These are phyloP conservation scores for Novymonas esmeraldas DNA, from an alignment of 208 protist genomes.

Conservation along the genomic window DNA sequence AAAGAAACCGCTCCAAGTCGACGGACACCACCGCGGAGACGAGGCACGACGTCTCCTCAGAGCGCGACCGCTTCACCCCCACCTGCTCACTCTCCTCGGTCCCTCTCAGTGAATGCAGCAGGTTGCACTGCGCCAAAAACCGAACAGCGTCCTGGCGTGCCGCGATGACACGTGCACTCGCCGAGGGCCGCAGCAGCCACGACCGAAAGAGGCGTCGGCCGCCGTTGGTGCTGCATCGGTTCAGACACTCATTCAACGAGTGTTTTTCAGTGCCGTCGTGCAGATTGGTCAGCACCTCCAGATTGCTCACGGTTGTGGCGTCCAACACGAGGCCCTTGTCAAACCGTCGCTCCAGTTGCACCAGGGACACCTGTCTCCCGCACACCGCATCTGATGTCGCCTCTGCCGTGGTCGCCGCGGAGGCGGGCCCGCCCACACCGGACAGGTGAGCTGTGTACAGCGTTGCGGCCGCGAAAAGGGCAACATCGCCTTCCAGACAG, in stretches of 20 bases:
- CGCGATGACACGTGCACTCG: constrained; percentile 56
- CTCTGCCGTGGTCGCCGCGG: background rate
- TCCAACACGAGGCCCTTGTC: constrained; percentile 78
- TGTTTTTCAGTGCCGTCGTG: constrained; percentile 70
- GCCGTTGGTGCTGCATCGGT: constrained; percentile 76
- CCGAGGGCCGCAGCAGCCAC: constrained; percentile 85
- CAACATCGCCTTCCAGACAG: constrained; percentile 35
- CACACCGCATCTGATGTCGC: too few relatives aligned
- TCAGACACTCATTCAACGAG: constrained; percentile 70
- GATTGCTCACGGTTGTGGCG: constrained; percentile 68
- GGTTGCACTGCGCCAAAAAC: constrained; percentile 47
- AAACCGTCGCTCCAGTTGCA: constrained; percentile 52
- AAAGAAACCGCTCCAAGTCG: constrained; percentile 87
- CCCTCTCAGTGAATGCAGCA: constrained; percentile 14
- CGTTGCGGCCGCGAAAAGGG: constrained; percentile 50
- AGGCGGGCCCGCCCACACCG: background rate
- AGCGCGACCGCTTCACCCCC: constrained; percentile 35
- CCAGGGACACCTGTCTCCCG: constrained; percentile 15
- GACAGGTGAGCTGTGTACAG: constrained; percentile 58
- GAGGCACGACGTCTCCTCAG: constrained; percentile 10
- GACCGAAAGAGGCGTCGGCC: constrained; percentile 78
- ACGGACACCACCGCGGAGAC: constrained; percentile 34
- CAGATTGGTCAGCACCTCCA: constrained; percentile 85
- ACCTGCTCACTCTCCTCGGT: constrained; percentile 12
- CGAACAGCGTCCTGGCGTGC: constrained; percentile 62